phyloP scores from a whole-genome alignment of 176 grass and related monocot species.

The Lolium multiflorum region DNA sequence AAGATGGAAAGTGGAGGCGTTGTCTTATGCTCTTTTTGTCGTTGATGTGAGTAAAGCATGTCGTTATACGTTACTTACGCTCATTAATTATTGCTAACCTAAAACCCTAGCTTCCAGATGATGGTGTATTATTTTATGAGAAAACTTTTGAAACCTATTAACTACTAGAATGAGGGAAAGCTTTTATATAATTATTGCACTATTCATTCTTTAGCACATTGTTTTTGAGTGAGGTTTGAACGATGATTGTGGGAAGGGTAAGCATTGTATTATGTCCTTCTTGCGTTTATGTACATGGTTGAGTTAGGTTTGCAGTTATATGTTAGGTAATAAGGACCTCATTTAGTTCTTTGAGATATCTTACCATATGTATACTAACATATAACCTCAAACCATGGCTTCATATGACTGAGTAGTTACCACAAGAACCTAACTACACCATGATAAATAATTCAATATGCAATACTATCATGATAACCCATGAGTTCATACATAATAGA shows the following conservation, averaged over 20 bases:
- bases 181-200: not conserved
- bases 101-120: not conserved
- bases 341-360: not conserved
- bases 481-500: not conserved
- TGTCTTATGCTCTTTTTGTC: not conserved
- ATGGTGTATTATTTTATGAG: too few relatives aligned
- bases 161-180: not conserved
- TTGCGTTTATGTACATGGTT: not conserved
- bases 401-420: not conserved
- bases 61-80: not conserved
- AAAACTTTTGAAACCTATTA: too few relatives aligned
- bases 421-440: not conserved
- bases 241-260: not conserved
- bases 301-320: not conserved
- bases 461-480: not conserved
- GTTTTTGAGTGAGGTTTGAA: not conserved
- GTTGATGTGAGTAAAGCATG: not conserved
- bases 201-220: not conserved
- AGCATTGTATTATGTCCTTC: not conserved
- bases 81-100: not conserved
- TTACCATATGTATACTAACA: not conserved
- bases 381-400: not conserved
- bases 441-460: not conserved
- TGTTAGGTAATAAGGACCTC: not conserved
- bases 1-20: not conserved